Evolutionary conservation across 768 basidiomycete genomes (phyloP).

Genomic region (Rhizopogon roseolus): DNA sequence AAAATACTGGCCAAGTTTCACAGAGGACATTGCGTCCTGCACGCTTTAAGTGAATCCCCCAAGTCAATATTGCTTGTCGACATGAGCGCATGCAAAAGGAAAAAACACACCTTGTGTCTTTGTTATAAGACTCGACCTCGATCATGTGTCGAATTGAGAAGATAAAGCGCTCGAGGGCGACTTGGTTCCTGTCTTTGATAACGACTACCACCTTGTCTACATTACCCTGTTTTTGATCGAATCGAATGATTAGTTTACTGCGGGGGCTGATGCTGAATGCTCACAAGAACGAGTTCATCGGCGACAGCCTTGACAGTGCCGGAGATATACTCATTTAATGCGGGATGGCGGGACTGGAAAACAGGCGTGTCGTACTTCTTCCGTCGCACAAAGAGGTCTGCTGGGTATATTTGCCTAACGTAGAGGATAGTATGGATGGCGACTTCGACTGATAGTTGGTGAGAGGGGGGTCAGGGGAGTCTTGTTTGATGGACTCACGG

Average conservation of each 20-base stretch:
- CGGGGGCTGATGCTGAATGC: constrained; percentile 6
- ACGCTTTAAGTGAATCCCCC: constrained; percentile 46
- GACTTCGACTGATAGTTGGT: constrained; percentile 69
- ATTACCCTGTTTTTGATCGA: constrained; percentile 60
- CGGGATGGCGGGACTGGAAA: constrained; percentile 90
- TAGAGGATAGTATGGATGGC: constrained; percentile 91
- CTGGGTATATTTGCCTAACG: constrained; percentile 85
- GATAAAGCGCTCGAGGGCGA: constrained; percentile 85
- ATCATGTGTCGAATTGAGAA: constrained; percentile 86
- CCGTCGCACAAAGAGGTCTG: constrained; percentile 79
- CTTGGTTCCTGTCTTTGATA: constrained; percentile 76
- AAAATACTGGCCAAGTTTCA: constrained; percentile 68
- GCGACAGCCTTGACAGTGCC: constrained; percentile 78
- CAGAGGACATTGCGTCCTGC: constrained; percentile 62
- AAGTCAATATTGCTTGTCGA: background rate
- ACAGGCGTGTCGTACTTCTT: constrained; percentile 91
- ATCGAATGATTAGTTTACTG: constrained; percentile 2
- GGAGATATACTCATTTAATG: constrained; percentile 85
- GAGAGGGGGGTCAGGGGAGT: background rate
- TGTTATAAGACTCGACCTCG: constrained; percentile 62
- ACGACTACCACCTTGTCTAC: constrained; percentile 79
- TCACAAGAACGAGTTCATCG: constrained; percentile 68
- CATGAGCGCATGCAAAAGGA: background rate
- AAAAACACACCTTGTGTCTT: constrained; percentile 53
- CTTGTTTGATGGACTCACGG: constrained; percentile 38